A percentile compares a stretch with the other conserved stretches of the same genome.
These are phyloP conservation scores for Rhodotorula sp. DNA, from an alignment of 1,284 basidiomycete species.

Conservation along the genomic window DNA sequence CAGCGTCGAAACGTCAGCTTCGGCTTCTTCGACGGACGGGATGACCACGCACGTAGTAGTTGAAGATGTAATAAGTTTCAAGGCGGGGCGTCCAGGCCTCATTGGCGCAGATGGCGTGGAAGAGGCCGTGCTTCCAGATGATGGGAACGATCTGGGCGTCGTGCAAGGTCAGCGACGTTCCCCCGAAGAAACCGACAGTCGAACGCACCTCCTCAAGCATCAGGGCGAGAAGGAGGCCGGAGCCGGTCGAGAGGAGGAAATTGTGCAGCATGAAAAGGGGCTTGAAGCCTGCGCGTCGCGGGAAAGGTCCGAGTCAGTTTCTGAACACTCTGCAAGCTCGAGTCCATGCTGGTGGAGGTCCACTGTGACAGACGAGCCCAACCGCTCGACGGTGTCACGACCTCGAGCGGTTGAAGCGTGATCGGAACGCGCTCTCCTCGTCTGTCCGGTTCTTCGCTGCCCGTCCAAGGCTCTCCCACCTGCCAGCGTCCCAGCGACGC, in stretches of 20 bases:
- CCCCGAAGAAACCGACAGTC: neutral
- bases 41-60: slow-evolving; percentile 86
- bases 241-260: slow-evolving; percentile 77
- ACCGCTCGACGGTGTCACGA: neutral
- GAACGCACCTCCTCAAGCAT: slow-evolving; percentile 80
- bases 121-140: slow-evolving; percentile 65
- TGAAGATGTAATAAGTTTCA: slow-evolving; percentile 84
- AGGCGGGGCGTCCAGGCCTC: slow-evolving; percentile 69
- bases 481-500: neutral
- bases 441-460: neutral
- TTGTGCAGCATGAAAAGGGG: slow-evolving; percentile 91
- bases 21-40: neutral
- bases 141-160: slow-evolving; percentile 58
- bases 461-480: neutral
- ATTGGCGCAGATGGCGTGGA: slow-evolving; percentile 73
- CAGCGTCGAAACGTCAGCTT: neutral
- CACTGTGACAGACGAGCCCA: neutral
- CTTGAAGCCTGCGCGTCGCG: slow-evolving; percentile 63
- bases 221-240: slow-evolving; percentile 72
- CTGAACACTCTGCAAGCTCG: neutral
- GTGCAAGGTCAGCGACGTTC: neutral
- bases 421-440: neutral
- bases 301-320: too few relatives aligned
- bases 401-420: neutral
- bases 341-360: too few relatives aligned